Percentiles rank a stretch among this genome's conserved stretches.
Conservation (phyloP, 148 eudicot species). For the Heliosperma pusillum region DNA sequence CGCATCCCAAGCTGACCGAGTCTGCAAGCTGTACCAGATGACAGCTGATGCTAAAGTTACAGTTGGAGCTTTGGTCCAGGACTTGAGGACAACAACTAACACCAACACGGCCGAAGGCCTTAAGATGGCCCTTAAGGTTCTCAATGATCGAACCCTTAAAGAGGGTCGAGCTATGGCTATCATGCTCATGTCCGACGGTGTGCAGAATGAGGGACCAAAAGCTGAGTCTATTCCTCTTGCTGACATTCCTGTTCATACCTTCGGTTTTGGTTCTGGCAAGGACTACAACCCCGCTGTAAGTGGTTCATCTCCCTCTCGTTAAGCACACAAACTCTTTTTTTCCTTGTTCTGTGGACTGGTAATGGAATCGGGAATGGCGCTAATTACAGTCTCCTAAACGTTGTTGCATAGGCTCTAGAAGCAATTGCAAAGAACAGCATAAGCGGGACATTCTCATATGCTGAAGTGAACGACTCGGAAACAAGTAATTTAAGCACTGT, state of each 20-base stretch:
- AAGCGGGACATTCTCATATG: conserved; percentile 17
- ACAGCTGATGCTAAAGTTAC: not conserved
- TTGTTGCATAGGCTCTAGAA: conserved; percentile 11
- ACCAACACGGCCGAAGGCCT: conserved; percentile 20
- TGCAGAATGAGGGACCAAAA: conserved; percentile 2
- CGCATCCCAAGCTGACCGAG: not conserved
- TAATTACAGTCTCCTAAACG: not conserved
- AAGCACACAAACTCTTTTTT: no score
- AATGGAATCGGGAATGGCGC: not conserved
- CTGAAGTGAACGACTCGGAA: not conserved
- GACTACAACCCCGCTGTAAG: conserved; percentile 19
- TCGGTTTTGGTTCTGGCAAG: conserved; percentile 17
- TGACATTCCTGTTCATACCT: conserved; percentile 20
- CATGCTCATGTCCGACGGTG: conserved; percentile 26
- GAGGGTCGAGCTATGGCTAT: conserved; percentile 9
- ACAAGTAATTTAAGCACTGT: conserved; percentile 11
- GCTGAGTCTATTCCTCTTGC: not conserved
- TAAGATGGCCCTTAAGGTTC: conserved; percentile 15
- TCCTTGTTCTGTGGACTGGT: no score
- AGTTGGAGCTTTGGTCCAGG: not conserved
- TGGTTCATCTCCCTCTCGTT: not conserved
- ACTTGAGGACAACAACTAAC: not conserved
- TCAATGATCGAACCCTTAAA: conserved; percentile 1
- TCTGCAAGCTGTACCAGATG: conserved; percentile 11
- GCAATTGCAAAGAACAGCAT: conserved; percentile 17